Base-by-base conservation (phyloP, 2,329 filamentous ascomycete species). In the Juglanconis oblonga region DNA sequence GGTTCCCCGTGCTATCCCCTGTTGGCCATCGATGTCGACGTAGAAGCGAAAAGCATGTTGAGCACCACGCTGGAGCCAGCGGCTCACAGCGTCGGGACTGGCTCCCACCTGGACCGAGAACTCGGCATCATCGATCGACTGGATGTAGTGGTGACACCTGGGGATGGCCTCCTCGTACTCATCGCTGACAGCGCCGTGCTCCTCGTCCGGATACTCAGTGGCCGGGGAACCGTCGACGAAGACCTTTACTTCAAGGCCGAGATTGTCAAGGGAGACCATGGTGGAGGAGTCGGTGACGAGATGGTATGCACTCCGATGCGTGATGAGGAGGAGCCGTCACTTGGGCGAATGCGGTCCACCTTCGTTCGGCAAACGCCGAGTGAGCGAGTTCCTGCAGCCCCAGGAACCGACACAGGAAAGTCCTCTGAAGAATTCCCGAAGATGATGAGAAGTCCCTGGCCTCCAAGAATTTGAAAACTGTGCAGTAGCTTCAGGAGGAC, bases 71-170 rank as follows among this genome's bases (percentile, higher is more conserved):
- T 24, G 24, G 24, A 24, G 24, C 24, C 24, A 24, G 24, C 24
- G 24, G 24, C 24, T 24, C 24, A 24, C 24, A 24, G 24, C 24
- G 24, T 24, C 24, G 24, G 24, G 42, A 52, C 33, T 29, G 17
- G 8, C 6, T 42, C 9, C 10, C 40, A 11, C 11, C 4, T 36
- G 24, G 33, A 73, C 44, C 3, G 63, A 33, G 55, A 73, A 74
- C 11, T 67, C 55, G 14, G 65, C 48, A 14, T 70, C 54, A 33
- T 72, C 66, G 11, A 64, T 42, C 6, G 68, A 69, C 62, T 74
- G 68, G 36, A 74, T 68, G 55, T 72, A 75, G 24, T 10, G 33
- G 31, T 31, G 24, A 40, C 17, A 52, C 5, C 32, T 38, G 40
- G 38, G 29, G 40, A 7, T 13, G 24, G 24, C 24, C 24, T 24